Evolutionary conservation across 805 yeast species (phyloP).

Genomic region (Saturnispora sekii): DNA sequence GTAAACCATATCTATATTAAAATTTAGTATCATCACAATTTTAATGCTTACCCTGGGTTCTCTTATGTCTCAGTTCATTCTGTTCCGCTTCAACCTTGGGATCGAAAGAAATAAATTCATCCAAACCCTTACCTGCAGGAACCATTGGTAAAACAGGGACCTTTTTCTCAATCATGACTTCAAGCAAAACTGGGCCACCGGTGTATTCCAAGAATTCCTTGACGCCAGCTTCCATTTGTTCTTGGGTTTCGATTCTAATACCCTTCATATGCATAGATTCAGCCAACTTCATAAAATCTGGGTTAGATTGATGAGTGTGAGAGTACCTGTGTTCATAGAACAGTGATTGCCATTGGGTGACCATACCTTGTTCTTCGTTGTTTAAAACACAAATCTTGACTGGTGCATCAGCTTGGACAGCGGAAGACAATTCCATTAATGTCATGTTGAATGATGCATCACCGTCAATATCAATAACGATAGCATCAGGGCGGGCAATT

Average conservation of each 20-base stretch:
- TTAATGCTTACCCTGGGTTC: conserved; percentile 66
- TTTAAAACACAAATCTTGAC: conserved; percentile 83
- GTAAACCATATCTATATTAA: neutral
- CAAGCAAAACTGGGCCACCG: conserved; percentile 81
- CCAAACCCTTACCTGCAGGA: conserved; percentile 89
- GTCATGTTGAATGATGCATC: conserved; percentile 99
- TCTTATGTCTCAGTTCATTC: conserved; percentile 53
- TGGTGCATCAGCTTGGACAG: conserved; percentile 89
- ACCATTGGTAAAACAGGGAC: conserved; percentile 98
- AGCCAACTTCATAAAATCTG: conserved; percentile 85
- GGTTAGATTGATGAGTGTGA: conserved; percentile 96
- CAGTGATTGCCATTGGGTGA: conserved; percentile 97
- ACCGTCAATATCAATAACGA: conserved; percentile 95
- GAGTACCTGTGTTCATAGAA: conserved; percentile 95
- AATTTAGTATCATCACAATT: neutral
- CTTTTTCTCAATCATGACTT: conserved; percentile 83
- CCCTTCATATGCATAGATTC: conserved; percentile 92
- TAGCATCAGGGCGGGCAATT: conserved; percentile 87
- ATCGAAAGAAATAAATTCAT: conserved; percentile 85
- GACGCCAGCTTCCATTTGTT: conserved; percentile 48
- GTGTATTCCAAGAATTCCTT: conserved; percentile 61
- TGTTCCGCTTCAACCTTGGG: conserved; percentile 69
- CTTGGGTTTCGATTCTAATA: conserved; percentile 60
- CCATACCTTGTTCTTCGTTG: conserved; percentile 99
- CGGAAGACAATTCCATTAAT: conserved; percentile 82